These are phyloP conservation scores for Hymenotorrendiella dingleyae DNA, from an alignment of 2,329 filamentous ascomycete genomes.

Conservation along the genomic window DNA sequence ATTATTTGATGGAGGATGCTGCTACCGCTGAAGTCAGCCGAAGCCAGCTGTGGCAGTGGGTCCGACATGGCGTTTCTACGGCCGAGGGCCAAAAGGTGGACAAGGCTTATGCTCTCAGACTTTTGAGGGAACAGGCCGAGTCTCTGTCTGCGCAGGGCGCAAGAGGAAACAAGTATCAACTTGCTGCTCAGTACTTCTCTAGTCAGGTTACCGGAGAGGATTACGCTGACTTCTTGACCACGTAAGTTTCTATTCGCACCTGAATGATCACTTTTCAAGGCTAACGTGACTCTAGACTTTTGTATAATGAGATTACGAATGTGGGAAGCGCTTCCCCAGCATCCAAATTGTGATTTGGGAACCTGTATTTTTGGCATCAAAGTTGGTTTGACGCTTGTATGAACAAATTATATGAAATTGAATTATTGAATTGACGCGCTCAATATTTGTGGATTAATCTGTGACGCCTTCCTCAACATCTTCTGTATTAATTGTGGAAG, in stretches of 20 bases:
- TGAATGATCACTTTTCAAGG: not conserved
- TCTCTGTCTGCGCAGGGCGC: conserved; percentile 67
- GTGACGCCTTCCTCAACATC: too few species aligned
- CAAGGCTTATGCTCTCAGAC: conserved; percentile 81
- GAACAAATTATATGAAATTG: too few species aligned
- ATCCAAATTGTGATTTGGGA: conserved; percentile 29
- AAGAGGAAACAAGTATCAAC: conserved; percentile 84
- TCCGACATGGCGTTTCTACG: conserved; percentile 65
- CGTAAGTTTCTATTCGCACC: conserved; percentile 45
- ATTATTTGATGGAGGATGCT: conserved; percentile 97
- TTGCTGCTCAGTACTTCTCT: conserved; percentile 89
- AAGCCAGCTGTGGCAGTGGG: conserved; percentile 96
- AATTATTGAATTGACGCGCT: too few species aligned
- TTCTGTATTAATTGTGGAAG: too few species aligned
- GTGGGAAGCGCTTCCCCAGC: conserved; percentile 43
- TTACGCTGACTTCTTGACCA: conserved; percentile 92
- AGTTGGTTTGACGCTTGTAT: too few species aligned
- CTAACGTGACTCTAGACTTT: conserved; percentile 47
- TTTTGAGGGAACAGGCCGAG: conserved; percentile 81
- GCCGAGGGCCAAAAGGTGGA: conserved; percentile 87
- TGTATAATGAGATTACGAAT: conserved; percentile 84
- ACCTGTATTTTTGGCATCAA: too few species aligned
- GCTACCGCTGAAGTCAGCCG: conserved; percentile 94
- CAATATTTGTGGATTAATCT: too few species aligned
- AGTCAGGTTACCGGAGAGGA: conserved; percentile 94